Percentiles rank a stretch among this genome's conserved stretches.
These are phyloP conservation scores for Arthrobotrys entomopaga DNA, from an alignment of 2,329 filamentous ascomycete species.

Conservation along the genomic window DNA sequence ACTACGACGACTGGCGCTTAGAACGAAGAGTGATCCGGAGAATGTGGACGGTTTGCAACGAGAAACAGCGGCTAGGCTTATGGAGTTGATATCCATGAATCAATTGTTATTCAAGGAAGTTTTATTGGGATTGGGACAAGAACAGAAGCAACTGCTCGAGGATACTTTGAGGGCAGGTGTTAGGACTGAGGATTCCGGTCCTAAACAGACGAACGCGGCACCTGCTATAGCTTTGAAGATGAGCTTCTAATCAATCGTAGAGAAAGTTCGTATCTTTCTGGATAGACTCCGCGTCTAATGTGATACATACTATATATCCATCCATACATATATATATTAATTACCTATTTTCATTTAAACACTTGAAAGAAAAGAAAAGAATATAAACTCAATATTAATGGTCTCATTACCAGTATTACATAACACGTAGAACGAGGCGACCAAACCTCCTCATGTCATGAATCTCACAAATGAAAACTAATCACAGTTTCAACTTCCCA, in stretches of 20 bases:
- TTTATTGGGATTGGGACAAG: constrained; percentile 75
- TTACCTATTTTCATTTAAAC: no score
- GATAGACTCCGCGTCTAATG: no score
- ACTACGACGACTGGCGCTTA: constrained; percentile 26
- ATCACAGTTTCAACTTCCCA: not conserved
- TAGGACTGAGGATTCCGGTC: constrained; percentile 64
- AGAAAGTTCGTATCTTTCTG: no score
- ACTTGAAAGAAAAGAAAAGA: no score
- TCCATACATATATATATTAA: no score
- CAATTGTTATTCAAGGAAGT: constrained; percentile 77
- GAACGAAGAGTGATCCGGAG: constrained; percentile 69
- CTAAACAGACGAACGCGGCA: constrained; percentile 65
- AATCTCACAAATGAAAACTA: not conserved
- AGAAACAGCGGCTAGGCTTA: constrained; percentile 78
- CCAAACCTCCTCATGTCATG: no score
- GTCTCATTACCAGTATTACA: no score
- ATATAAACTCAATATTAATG: no score
- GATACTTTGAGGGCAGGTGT: constrained; percentile 74
- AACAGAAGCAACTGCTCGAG: constrained; percentile 81
- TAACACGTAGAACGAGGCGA: no score
- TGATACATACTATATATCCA: no score
- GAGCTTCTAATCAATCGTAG: constrained; percentile 60
- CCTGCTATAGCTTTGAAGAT: constrained; percentile 95
- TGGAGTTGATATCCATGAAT: constrained; percentile 83
- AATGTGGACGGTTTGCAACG: constrained; percentile 66